phyloP scores from a whole-genome alignment of 352 stramenopile species.

The Globisporangium orthogonon region DNA sequence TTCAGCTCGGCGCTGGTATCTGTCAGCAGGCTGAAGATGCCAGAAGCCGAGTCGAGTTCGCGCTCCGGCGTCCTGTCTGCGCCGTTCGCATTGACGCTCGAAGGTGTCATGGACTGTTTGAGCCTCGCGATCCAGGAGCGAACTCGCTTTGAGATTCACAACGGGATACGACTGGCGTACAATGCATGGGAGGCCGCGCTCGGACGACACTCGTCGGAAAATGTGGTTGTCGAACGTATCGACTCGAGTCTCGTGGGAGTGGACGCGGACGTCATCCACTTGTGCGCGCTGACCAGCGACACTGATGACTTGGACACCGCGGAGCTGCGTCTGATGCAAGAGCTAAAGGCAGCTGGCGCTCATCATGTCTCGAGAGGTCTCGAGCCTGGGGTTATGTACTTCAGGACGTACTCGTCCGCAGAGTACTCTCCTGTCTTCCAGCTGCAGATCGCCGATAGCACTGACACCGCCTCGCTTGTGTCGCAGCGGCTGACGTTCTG shows the following conservation, averaged over 20 bases:
- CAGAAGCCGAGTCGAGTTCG: constrained; percentile 6
- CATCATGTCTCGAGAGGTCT: constrained; percentile 4
- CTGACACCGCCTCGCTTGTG: not conserved
- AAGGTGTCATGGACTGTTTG: constrained; percentile 11
- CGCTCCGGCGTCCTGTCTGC: constrained; percentile 5
- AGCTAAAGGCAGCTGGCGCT: constrained; percentile 3
- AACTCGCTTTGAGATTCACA: constrained; percentile 8
- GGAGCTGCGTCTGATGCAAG: not conserved
- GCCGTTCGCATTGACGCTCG: constrained; percentile 7
- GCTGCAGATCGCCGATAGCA: constrained; percentile 15
- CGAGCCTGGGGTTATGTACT: constrained; percentile 19
- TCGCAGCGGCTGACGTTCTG: constrained; percentile 19
- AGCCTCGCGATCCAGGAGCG: constrained; percentile 10
- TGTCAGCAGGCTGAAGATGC: constrained; percentile 14
- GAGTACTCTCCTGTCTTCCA: constrained; percentile 21
- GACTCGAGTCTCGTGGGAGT: constrained; percentile 31
- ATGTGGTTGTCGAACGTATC: constrained; percentile 16
- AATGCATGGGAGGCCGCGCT: constrained; percentile 4
- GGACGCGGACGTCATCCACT: constrained; percentile 18
- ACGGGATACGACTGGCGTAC: not conserved
- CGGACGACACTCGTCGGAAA: not conserved
- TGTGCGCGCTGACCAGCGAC: constrained; percentile 19
- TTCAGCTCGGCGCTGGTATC: constrained; percentile 1
- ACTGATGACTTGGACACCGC: not conserved
- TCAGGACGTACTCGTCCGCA: constrained; percentile 15